Evolutionary conservation across 768 basidiomycete species (phyloP), one percentile per base, ranked within the genome.

Genomic region (Cyclocybe cylindracea): DNA sequence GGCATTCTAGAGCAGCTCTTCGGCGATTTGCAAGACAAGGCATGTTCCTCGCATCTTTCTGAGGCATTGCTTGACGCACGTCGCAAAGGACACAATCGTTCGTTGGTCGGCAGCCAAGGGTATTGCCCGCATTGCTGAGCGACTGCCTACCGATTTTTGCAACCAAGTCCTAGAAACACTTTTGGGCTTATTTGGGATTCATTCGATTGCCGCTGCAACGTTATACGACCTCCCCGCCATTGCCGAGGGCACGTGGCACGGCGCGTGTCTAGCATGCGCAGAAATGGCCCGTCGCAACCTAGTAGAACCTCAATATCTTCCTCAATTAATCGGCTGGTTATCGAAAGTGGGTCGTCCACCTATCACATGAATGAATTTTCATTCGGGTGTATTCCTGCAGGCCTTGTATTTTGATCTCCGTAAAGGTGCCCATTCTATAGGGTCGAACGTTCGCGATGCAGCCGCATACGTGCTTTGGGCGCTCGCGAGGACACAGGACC

Each of bases 391-490:
- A 44, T 37, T 16, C 52, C 32, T 35, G 1, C 62, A 97, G 94
- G 96, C 91, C 5, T 71, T 98, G 19, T 88, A 86, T 58, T 98
- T 97, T 65, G 96, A 98, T 68, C 79, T 97, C 36, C 84, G 91
- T 0, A 91, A 92, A 70, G 92, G 92, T 35, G 82, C 93, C 0
- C 94, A 97, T 67, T 95, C 94, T 0, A 86, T 98, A 48, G 97
- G 97, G 7, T 88, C 94, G 6, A 94, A 85, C 56, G 95, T 98
- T 38, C 87, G 97, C 33, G 97, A 99, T 66, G 90, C 95, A 10
- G 90, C 95, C 31, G 82, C 94, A 29, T 99, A 98, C 70, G 91
- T 93, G 13, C 68, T 97, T 4, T 99, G 97, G 97, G 89, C 96
- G 9, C 74, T 98, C 50, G 92, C 96, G 10, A 82, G 96, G 59